phyloP scores from a whole-genome alignment of 1,284 basidiomycete species.

The Cryptococcus sp. region DNA sequence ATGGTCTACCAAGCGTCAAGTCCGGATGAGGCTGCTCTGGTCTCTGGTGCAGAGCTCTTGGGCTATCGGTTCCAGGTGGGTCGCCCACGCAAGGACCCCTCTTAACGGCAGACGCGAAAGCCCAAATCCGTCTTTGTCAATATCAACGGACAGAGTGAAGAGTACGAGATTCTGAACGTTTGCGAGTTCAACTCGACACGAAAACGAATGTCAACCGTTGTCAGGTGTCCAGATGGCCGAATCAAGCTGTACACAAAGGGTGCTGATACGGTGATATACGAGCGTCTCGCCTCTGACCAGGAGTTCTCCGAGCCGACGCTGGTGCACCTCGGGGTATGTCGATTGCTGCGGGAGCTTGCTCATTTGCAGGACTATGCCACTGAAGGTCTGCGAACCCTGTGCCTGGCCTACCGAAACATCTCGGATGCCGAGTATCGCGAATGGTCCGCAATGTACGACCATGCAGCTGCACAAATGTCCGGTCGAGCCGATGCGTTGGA shows the following conservation, averaged over 20 bases:
- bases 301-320: constrained; percentile 81
- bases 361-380: constrained; percentile 78
- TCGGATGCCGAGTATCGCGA: constrained; percentile 82
- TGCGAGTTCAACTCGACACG: constrained; percentile 98
- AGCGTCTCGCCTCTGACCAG: constrained; percentile 72
- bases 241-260: constrained; percentile 97
- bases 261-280: constrained; percentile 93
- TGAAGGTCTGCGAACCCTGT: constrained; percentile 93
- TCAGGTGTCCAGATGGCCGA: constrained; percentile 79
- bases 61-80: constrained; percentile 90
- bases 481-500: constrained; percentile 91
- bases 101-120: constrained; percentile 69
- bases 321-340: constrained; percentile 75
- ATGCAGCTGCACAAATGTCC: constrained; percentile 87
- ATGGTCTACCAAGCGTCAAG: constrained; percentile 92
- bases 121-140: constrained; percentile 90
- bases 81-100: constrained; percentile 16
- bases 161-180: constrained; percentile 91
- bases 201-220: constrained; percentile 95
- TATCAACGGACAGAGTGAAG: constrained; percentile 63
- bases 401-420: constrained; percentile 88
- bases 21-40: constrained; percentile 95
- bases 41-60: constrained; percentile 85
- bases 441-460: constrained; percentile 82
- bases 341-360: background rate